phyloP scores from a whole-genome alignment of 495 filamentous ascomycete genomes.

The Articulospora tetracladia region DNA sequence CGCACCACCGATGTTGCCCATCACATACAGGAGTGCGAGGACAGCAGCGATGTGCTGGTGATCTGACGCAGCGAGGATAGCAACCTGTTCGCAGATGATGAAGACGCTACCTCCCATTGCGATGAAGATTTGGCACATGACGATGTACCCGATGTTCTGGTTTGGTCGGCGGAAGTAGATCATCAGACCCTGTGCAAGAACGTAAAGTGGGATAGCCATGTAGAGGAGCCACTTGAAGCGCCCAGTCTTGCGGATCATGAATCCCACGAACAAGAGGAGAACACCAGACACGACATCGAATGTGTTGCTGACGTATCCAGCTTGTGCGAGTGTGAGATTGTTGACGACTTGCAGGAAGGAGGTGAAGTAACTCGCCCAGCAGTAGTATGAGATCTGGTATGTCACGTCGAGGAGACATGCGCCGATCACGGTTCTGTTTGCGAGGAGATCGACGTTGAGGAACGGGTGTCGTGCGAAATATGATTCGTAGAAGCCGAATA shows the following conservation, averaged over 20 bases:
- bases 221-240: slow-evolving; percentile 47
- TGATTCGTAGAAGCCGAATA: slow-evolving; percentile 55
- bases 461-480: slow-evolving; percentile 50
- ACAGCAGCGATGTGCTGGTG: slow-evolving; percentile 66
- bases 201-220: slow-evolving; percentile 54
- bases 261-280: slow-evolving; percentile 45
- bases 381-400: slow-evolving; percentile 58
- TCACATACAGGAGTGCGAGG: slow-evolving; percentile 59
- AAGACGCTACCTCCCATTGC: slow-evolving; percentile 57
- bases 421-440: slow-evolving; percentile 55
- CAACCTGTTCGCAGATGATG: slow-evolving; percentile 63
- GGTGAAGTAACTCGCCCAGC: slow-evolving; percentile 62
- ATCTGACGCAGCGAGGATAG: slow-evolving; percentile 58
- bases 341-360: slow-evolving; percentile 71
- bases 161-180: slow-evolving; percentile 63
- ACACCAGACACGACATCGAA: slow-evolving; percentile 70
- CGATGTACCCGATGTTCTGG: slow-evolving; percentile 57
- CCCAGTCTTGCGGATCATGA: slow-evolving; percentile 48
- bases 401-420: slow-evolving; percentile 49
- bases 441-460: slow-evolving; percentile 53
- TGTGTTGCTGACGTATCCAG: slow-evolving; percentile 62
- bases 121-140: slow-evolving; percentile 81
- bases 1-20: slow-evolving; percentile 59
- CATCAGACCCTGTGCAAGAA: slow-evolving; percentile 67
- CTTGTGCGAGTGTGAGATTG: slow-evolving; percentile 47